Conservation (phyloP, 257 asterid genomes). For the Hygrophila difformis region DNA sequence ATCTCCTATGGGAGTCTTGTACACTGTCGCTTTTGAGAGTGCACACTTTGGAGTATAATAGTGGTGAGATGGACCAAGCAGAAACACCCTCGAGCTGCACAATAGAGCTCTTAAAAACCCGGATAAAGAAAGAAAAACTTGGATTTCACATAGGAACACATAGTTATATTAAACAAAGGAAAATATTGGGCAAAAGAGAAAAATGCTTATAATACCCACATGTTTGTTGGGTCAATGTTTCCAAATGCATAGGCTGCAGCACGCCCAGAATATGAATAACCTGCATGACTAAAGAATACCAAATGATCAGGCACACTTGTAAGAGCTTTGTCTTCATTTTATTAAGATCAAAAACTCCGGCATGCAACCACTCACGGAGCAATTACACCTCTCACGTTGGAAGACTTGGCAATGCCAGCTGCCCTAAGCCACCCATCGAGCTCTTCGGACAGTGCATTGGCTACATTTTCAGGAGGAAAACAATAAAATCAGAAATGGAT, state of each 20-base stretch:
- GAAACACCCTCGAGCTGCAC: conserved; percentile 84
- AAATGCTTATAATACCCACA: conserved; percentile 49
- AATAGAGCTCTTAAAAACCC: conserved; percentile 10
- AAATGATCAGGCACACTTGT: conserved; percentile 16
- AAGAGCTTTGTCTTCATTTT: conserved; percentile 9
- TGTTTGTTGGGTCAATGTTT: conserved; percentile 73
- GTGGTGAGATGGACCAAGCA: conserved; percentile 98
- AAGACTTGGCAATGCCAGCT: conserved; percentile 54
- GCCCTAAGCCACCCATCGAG: conserved; percentile 82
- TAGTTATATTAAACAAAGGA: not conserved
- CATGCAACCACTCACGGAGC: conserved; percentile 71
- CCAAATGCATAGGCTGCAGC: conserved; percentile 99
- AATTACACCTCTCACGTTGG: conserved; percentile 90
- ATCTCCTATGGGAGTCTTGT: conserved; percentile 94
- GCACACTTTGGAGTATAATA: conserved; percentile 85
- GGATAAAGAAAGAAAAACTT: conserved; percentile 1
- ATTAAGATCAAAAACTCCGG: conserved; percentile 3
- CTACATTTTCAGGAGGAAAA: no score
- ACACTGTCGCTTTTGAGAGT: conserved; percentile 72
- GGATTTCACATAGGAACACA: not conserved
- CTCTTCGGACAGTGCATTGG: conserved; percentile 56
- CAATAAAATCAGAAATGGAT: no score
- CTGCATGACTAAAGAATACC: conserved; percentile 79
- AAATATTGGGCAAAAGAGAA: not conserved
- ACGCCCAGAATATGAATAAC: conserved; percentile 94